Evolutionary conservation across 495 filamentous ascomycete genomes (phyloP).

Genomic region (Xylaria nigripes): DNA sequence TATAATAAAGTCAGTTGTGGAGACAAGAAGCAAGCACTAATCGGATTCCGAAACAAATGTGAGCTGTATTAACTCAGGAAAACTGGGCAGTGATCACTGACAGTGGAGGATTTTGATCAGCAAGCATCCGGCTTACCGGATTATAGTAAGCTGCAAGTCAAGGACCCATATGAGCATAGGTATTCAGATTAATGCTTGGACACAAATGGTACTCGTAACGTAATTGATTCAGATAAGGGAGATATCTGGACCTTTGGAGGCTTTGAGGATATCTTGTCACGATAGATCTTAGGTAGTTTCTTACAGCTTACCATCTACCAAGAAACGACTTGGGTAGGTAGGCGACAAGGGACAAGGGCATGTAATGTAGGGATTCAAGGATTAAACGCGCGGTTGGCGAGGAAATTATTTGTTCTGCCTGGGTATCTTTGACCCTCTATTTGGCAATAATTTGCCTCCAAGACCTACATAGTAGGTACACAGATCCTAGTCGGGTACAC

Average conservation of each 20-base stretch:
- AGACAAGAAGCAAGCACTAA: not conserved
- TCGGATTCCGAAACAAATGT: not conserved
- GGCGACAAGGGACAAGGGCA: not conserved
- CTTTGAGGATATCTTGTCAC: not conserved
- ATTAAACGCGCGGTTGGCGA: not conserved
- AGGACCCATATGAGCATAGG: not conserved
- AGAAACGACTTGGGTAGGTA: not conserved
- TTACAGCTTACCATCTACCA: too few relatives aligned
- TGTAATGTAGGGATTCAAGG: not conserved
- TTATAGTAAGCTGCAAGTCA: not conserved
- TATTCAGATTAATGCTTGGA: not conserved
- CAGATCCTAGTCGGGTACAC: not conserved
- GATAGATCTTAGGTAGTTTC: too few relatives aligned
- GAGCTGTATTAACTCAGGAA: not conserved
- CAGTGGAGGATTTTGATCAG: not conserved
- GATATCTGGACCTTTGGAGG: not conserved
- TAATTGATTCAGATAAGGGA: too few relatives aligned
- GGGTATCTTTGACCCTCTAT: not conserved
- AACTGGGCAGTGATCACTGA: not conserved
- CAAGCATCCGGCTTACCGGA: not conserved
- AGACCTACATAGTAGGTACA: not conserved
- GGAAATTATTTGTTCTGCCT: not conserved
- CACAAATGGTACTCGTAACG: too few relatives aligned
- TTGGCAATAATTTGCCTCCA: not conserved
- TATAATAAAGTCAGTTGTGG: not conserved